phyloP scores from a whole-genome alignment of 345 rosid genomes.

The Eutrema japonicum region DNA sequence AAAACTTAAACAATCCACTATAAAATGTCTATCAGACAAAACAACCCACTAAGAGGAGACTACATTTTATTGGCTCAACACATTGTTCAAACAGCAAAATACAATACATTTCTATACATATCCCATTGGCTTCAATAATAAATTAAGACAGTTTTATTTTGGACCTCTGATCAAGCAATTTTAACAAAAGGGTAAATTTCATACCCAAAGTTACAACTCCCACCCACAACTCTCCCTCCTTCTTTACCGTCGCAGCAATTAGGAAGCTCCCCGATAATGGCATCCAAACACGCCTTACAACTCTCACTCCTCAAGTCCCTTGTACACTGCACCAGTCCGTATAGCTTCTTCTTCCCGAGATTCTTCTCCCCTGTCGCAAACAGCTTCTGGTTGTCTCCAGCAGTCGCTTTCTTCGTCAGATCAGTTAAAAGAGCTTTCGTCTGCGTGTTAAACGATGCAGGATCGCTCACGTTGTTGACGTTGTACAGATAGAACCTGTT shows the following conservation, averaged over 20 bases:
- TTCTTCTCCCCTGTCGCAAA: slow-evolving; percentile 53
- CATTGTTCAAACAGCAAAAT: slow-evolving; percentile 15
- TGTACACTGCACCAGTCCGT: slow-evolving; percentile 69
- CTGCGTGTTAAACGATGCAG: slow-evolving; percentile 47
- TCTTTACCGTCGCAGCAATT: slow-evolving; percentile 67
- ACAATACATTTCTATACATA: background rate
- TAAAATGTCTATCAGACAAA: background rate
- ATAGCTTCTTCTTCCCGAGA: slow-evolving; percentile 42
- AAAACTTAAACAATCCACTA: background rate
- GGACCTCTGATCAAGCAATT: slow-evolving; percentile 15
- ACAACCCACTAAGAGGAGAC: background rate
- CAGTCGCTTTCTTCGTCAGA: slow-evolving; percentile 40
- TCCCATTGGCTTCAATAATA: background rate
- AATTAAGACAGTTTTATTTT: background rate
- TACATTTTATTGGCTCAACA: slow-evolving; percentile 16
- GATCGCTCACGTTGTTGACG: slow-evolving; percentile 47
- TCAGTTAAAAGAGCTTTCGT: slow-evolving; percentile 51
- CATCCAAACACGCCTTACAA: slow-evolving; percentile 61
- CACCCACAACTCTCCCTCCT: slow-evolving; percentile 64
- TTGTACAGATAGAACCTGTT: slow-evolving; percentile 50
- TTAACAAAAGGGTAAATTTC: slow-evolving; percentile 65
- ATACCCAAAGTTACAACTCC: slow-evolving; percentile 69
- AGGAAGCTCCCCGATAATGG: slow-evolving; percentile 54
- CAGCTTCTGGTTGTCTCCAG: slow-evolving; percentile 43
- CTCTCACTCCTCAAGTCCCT: slow-evolving; percentile 53